These are phyloP conservation scores for Ceratobasidium sp. DNA, from an alignment of 1,284 basidiomycete genomes.

Conservation along the genomic window DNA sequence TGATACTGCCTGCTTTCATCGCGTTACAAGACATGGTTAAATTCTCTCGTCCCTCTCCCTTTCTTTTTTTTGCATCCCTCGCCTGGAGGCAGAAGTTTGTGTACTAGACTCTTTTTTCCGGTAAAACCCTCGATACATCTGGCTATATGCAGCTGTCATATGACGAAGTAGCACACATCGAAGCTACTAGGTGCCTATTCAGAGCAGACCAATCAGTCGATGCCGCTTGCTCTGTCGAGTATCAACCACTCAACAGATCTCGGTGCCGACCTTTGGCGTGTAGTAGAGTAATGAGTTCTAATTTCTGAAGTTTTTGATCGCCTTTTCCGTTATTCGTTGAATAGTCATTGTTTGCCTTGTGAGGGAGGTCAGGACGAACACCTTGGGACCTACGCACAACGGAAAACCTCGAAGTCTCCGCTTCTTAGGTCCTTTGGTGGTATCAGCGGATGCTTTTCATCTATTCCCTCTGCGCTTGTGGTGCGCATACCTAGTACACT, in stretches of 20 bases:
- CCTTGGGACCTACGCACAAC: not conserved
- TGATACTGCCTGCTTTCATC: too few species aligned
- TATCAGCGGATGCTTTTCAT: not conserved
- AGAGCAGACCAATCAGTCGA: slow-evolving; percentile 2
- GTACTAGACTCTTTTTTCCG: too few species aligned
- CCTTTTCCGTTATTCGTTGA: not conserved
- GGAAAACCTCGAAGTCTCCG: not conserved
- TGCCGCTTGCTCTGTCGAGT: not conserved
- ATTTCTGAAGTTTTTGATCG: not conserved
- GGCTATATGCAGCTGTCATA: slow-evolving; percentile 7
- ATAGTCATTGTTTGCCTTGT: not conserved
- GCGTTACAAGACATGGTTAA: too few species aligned
- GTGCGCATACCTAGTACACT: not conserved
- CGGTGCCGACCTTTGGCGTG: not conserved
- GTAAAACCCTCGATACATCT: too few species aligned
- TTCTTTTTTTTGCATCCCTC: too few species aligned
- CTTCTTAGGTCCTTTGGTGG: slow-evolving; percentile 7
- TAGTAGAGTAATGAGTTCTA: not conserved
- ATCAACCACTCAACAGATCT: not conserved
- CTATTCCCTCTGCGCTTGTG: not conserved
- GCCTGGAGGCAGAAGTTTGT: too few species aligned
- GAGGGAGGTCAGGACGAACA: not conserved
- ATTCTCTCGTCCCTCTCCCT: too few species aligned
- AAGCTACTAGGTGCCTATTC: not conserved
- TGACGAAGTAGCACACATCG: not conserved